These are phyloP conservation scores for Castanospermum australe DNA, from an alignment of 306 rosid species.

Conservation along the genomic window DNA sequence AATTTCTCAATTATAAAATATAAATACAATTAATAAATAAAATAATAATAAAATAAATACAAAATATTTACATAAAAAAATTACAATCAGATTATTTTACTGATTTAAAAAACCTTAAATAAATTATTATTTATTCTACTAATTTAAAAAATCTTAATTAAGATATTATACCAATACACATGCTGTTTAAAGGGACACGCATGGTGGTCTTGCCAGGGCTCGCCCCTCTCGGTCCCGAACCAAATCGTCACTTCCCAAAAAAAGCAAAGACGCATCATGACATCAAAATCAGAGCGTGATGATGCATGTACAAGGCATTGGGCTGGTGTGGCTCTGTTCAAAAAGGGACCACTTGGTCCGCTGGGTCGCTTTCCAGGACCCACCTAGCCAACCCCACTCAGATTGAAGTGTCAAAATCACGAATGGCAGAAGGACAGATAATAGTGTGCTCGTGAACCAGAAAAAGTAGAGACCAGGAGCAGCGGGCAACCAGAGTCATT, in stretches of 20 bases:
- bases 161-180: too few species aligned
- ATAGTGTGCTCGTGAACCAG: background rate
- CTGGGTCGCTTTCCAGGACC: background rate
- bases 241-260: background rate
- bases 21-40: too few species aligned
- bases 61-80: too few species aligned
- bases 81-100: too few species aligned
- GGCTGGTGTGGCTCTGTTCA: conserved; percentile 10
- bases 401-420: background rate
- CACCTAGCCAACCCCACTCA: conserved; percentile 26
- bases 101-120: too few species aligned
- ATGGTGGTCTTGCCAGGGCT: background rate
- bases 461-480: background rate
- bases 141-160: too few species aligned
- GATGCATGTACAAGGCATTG: background rate
- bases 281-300: conserved; percentile 13
- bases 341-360: conserved; percentile 25
- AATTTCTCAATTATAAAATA: too few species aligned
- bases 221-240: conserved; percentile 9
- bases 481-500: background rate
- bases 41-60: too few species aligned
- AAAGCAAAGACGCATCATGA: background rate
- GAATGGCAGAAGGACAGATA: background rate
- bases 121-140: too few species aligned
- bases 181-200: conserved; percentile 4